phyloP scores from a whole-genome alignment of 2,329 filamentous ascomycete species.

The Phialemoniopsis sp. region DNA sequence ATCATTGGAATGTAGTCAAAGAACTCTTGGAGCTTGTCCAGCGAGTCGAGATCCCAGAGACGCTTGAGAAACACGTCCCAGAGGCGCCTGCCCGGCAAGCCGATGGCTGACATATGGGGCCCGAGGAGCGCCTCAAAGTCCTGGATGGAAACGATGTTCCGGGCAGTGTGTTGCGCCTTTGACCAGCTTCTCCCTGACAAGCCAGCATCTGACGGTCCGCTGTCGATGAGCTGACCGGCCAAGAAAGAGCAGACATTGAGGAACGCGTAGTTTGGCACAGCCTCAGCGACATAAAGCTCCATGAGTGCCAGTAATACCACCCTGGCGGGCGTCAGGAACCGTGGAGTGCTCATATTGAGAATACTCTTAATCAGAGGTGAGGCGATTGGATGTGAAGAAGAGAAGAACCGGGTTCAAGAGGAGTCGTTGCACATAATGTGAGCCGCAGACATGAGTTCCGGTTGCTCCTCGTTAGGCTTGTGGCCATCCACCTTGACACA shows the following conservation, averaged over 20 bases:
- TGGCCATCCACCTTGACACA: no score
- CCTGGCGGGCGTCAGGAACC: slow-evolving; percentile 85
- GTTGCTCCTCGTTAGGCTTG: no score
- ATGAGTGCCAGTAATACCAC: slow-evolving; percentile 78
- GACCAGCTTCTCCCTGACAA: slow-evolving; percentile 30
- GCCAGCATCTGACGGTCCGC: slow-evolving; percentile 21
- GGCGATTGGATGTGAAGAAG: no score
- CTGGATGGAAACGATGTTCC: slow-evolving; percentile 49
- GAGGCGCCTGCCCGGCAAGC: slow-evolving; percentile 72
- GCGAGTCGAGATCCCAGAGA: slow-evolving; percentile 79
- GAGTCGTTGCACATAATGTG: no score
- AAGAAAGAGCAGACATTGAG: slow-evolving; percentile 35
- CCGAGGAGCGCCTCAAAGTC: slow-evolving; percentile 57
- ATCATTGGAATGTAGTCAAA: slow-evolving; percentile 57
- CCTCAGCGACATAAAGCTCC: slow-evolving; percentile 74
- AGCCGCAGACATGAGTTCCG: no score
- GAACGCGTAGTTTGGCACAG: slow-evolving; percentile 33
- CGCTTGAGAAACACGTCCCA: slow-evolving; percentile 81
- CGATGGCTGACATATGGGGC: slow-evolving; percentile 45
- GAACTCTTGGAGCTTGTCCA: slow-evolving; percentile 76
- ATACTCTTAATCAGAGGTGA: no score
- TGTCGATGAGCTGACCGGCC: slow-evolving; percentile 42
- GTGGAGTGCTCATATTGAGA: slow-evolving; percentile 52
- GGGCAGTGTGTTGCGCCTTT: slow-evolving; percentile 44
- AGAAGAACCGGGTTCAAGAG: no score